Base-by-base conservation (phyloP, 495 filamentous ascomycete species). In the Talaromyces adpressus region DNA sequence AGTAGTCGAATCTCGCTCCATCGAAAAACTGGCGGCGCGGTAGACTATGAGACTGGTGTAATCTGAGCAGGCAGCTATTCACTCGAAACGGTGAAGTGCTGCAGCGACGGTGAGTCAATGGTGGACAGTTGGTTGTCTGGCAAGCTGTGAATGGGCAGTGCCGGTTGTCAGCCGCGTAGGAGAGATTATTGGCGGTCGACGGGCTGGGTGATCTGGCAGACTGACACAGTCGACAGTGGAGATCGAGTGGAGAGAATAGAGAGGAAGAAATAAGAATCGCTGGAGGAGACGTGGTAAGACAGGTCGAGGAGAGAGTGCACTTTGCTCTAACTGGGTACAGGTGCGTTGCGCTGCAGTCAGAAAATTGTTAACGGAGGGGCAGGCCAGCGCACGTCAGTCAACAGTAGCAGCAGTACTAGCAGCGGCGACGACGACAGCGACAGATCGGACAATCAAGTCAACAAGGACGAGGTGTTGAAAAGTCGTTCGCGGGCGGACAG, bases 51-150 rank as follows among this genome's bases (percentile, higher is more conserved):
- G 20, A 58, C 27, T 18, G 56, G 30, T 58, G 22, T 32, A 36
- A n/a, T 32, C 29, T 58, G 56, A 36, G 56, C 9, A 32, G 30
- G 62, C 23, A 32, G 62, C 30, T 20, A 23, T 22, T 18, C 52
- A 51, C 34, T 51, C 52, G 57, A 39, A 23, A 36, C n/a, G 32
- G 25, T 18, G 62, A 45, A 22, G 36, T 30, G 14, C 30, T 57
- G 52, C 62, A 63, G 53, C 57, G 22, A 41, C 8, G 54, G 29
- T 58, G 62, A 64, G 54, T 64, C 62, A 64, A 34, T 9, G 18
- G 61, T 53, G 45, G 41, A 45, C 41, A 14, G 51, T 3, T 30
- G 12, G 14, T 34, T n/a, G 20, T 62, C 61, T 62, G 61, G 61
- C 61, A 53, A 27, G 45, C 61, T 62, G 61, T 62, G 47, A 62